Conservation (phyloP, 148 eudicot genomes). For the Pouteria glomerata region DNA sequence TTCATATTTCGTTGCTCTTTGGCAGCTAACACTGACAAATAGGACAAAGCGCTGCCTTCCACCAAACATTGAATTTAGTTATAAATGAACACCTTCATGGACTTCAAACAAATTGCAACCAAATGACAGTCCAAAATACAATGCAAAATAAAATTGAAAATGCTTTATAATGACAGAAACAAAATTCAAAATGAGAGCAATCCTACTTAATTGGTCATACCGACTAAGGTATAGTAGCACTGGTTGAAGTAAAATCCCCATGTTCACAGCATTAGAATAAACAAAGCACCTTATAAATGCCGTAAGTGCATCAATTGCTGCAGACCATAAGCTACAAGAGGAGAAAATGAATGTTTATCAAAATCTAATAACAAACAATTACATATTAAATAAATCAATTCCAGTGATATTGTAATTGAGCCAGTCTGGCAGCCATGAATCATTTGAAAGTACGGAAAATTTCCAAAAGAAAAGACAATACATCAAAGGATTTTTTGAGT, state of each 20-base stretch:
- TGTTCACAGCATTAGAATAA: constrained; percentile 51
- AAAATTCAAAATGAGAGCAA: constrained; percentile 6
- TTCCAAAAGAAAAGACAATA: constrained; percentile 3
- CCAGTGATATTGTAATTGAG: background rate
- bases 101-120: background rate
- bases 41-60: constrained; percentile 66
- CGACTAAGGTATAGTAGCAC: constrained; percentile 81
- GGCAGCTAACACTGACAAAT: constrained; percentile 43
- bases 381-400: background rate
- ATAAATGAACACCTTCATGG: background rate
- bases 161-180: background rate
- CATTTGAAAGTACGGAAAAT: constrained; percentile 6
- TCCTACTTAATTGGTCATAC: constrained; percentile 28
- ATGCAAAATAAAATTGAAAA: background rate
- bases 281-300: constrained; percentile 81
- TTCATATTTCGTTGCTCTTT: constrained; percentile 54
- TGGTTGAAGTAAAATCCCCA: constrained; percentile 89
- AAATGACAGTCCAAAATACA: background rate
- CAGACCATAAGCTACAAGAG: constrained; percentile 72
- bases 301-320: constrained; percentile 86
- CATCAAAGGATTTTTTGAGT: background rate
- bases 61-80: constrained; percentile 16
- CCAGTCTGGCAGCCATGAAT: background rate
- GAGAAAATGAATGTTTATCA: constrained; percentile 13
- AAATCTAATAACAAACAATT: background rate